phyloP scores from a whole-genome alignment of 2,329 filamentous ascomycete genomes.

The Helminthosporium solani region DNA sequence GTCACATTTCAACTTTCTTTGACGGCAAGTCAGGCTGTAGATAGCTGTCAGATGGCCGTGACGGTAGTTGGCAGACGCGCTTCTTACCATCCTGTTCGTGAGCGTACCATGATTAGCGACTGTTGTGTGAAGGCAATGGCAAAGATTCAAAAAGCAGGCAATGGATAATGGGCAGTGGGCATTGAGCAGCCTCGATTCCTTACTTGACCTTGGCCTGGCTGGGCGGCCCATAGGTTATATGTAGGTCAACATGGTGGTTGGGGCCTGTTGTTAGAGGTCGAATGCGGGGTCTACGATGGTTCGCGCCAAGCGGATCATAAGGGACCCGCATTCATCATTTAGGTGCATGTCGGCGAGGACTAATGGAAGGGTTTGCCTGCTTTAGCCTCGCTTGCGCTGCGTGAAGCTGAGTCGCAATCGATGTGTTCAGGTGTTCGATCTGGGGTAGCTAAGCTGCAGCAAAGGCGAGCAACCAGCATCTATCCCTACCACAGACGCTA shows the following conservation, averaged over 20 bases:
- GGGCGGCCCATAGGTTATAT: constrained; percentile 33
- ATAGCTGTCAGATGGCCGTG: constrained; percentile 10
- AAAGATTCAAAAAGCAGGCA: constrained; percentile 17
- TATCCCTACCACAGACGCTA: constrained; percentile 1
- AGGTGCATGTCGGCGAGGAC: constrained; percentile 13
- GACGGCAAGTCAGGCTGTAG: constrained; percentile 54
- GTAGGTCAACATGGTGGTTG: constrained; percentile 29
- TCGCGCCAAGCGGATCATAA: constrained; percentile 35
- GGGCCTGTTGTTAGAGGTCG: constrained; percentile 23
- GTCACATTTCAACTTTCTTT: constrained; percentile 65
- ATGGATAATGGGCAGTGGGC: too few relatives aligned
- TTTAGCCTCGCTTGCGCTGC: constrained; percentile 18
- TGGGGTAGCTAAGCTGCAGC: constrained; percentile 21
- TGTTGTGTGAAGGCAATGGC: constrained; percentile 17
- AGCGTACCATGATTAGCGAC: constrained; percentile 32
- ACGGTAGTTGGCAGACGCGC: constrained; percentile 4
- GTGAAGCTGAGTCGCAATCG: constrained; percentile 31
- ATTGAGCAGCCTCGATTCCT: constrained; percentile 25
- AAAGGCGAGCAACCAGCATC: not conserved
- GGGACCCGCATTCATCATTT: not conserved
- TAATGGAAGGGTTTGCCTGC: constrained; percentile 27
- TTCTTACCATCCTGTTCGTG: constrained; percentile 44
- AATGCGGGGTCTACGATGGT: constrained; percentile 41
- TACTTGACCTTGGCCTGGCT: constrained; percentile 22
- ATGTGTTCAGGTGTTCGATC: constrained; percentile 23